Conservation (phyloP, 2,329 filamentous ascomycete genomes). For the Pseudogymnoascus sp. region DNA sequence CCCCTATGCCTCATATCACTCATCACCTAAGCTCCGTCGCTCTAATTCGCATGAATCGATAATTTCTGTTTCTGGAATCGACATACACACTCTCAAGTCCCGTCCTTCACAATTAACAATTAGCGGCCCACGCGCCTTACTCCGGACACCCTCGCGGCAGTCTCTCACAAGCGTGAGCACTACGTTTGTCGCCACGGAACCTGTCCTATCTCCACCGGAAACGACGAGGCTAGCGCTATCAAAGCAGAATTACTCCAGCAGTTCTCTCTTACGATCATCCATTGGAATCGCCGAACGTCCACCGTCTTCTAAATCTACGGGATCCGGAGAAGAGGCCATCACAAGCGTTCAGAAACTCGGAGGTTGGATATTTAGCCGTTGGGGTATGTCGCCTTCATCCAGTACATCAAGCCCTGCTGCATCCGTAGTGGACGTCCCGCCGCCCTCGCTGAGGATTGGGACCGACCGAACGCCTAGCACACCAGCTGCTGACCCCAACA, state of each 20-base stretch:
- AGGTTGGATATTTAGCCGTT: conserved; percentile 57
- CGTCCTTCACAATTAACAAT: conserved; percentile 67
- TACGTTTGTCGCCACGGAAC: conserved; percentile 40
- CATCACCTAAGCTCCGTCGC: conserved; percentile 48
- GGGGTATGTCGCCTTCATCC: conserved; percentile 43
- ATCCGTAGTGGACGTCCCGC: conserved; percentile 9
- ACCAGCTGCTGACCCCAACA: conserved; percentile 19
- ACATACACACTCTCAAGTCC: conserved; percentile 74
- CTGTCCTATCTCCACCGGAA: conserved; percentile 43
- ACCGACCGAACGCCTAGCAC: conserved; percentile 26
- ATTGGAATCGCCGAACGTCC: conserved; percentile 31
- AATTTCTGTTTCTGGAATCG: conserved; percentile 76
- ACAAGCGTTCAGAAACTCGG: conserved; percentile 47
- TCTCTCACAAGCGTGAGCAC: conserved; percentile 34
- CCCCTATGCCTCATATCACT: conserved; percentile 29
- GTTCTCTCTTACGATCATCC: conserved; percentile 48
- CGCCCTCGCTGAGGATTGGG: conserved; percentile 11
- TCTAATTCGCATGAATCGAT: conserved; percentile 79
- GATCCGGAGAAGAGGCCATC: conserved; percentile 14
- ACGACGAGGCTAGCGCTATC: conserved; percentile 50
- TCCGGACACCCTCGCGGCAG: conserved; percentile 38
- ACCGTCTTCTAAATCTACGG: conserved; percentile 12
- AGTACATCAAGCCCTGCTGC: conserved; percentile 20
- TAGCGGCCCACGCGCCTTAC: conserved; percentile 42
- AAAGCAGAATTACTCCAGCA: conserved; percentile 40